Conservation (phyloP, 441 rosid genomes). For the Rhodomyrtus psidioides region DNA sequence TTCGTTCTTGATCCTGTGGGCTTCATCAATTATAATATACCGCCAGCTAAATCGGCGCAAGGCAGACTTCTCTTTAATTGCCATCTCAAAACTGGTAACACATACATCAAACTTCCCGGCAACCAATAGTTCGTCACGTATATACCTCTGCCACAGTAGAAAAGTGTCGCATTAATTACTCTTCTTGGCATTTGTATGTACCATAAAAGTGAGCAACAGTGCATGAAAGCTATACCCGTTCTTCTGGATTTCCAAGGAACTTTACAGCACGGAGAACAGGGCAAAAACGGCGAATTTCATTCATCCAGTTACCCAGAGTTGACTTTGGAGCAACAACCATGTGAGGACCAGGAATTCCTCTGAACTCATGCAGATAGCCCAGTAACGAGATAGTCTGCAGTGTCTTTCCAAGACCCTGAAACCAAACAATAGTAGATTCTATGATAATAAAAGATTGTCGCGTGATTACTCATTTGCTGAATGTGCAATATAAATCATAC, state of each 20-base stretch:
- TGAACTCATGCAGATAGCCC: constrained; percentile 92
- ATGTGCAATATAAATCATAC: neutral
- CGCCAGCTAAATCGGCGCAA: constrained; percentile 99
- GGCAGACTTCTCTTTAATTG: constrained; percentile 90
- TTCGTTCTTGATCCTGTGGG: constrained; percentile 97
- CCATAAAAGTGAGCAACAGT: neutral
- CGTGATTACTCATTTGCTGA: neutral
- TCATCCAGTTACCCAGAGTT: constrained; percentile 99
- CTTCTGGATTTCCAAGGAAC: constrained; percentile 99
- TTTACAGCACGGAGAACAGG: constrained; percentile 85
- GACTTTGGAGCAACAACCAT: constrained; percentile 99
- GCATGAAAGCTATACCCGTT: constrained; percentile 53
- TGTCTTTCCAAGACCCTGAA: constrained; percentile 98
- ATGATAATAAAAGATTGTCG: neutral
- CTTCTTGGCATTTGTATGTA: neutral
- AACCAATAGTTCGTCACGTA: constrained; percentile 83
- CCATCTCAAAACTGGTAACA: constrained; percentile 99
- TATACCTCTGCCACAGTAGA: constrained; percentile 56
- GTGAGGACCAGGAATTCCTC: constrained; percentile 96
- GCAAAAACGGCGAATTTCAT: constrained; percentile 97
- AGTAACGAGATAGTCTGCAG: constrained; percentile 92
- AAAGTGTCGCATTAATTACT: neutral
- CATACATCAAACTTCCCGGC: constrained; percentile 99
- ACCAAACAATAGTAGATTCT: neutral
- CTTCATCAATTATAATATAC: constrained; percentile 94